Evolutionary conservation across 441 rosid species (phyloP).

Genomic region (Corymbia calophylla): DNA sequence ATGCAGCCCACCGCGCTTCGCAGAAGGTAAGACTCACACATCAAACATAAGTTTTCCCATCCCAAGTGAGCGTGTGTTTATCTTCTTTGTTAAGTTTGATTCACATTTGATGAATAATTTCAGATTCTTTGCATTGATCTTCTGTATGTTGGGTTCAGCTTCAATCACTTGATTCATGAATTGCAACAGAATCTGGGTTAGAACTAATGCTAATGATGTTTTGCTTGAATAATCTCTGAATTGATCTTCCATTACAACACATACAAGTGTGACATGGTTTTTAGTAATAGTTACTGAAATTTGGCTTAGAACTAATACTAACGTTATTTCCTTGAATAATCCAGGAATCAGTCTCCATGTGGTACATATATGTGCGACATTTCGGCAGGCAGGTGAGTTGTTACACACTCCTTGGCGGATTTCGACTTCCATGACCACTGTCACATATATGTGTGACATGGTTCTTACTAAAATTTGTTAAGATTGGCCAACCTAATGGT

Average conservation of each 20-base stretch:
- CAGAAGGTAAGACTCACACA: conserved; percentile 38
- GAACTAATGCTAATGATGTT: background rate
- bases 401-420: too few species aligned
- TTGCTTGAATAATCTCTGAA: background rate
- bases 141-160: background rate
- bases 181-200: background rate
- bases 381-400: too few species aligned
- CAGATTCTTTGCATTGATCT: background rate
- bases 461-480: background rate
- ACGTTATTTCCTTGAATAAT: background rate
- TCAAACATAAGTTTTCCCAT: background rate
- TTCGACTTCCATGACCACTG: too few species aligned
- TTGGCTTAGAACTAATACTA: background rate
- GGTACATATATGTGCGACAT: background rate
- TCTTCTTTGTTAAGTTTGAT: background rate
- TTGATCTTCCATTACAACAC: background rate
- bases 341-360: background rate
- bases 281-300: background rate
- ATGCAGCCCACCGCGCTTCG: conserved; percentile 39
- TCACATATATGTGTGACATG: background rate
- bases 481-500: background rate
- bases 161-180: background rate
- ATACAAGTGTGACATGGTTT: background rate
- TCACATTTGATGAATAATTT: background rate
- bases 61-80: background rate